Conservation (phyloP, 169 alveolate genomes). For the Haemoproteus tartakovskyi region DNA sequence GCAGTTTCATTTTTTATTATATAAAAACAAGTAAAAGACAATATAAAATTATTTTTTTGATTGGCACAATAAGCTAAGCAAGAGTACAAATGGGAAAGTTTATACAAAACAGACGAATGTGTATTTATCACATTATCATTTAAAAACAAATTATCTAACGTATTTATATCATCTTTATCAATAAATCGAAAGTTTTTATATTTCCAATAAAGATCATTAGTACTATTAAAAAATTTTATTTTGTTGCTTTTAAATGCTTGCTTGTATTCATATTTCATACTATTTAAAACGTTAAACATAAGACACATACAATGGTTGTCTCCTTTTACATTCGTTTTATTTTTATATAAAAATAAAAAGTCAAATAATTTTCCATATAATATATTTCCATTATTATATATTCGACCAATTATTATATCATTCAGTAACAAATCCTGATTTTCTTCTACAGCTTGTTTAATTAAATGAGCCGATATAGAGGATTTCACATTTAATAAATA, state of each 20-base stretch:
- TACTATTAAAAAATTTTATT: slow-evolving; percentile 15
- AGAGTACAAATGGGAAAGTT: slow-evolving; percentile 58
- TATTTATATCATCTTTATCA: slow-evolving; percentile 29
- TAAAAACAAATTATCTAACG: slow-evolving; percentile 23
- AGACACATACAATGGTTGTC: slow-evolving; percentile 32
- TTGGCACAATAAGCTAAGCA: slow-evolving; percentile 57
- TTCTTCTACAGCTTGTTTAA: slow-evolving; percentile 50
- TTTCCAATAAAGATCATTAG: slow-evolving; percentile 38
- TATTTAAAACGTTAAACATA: slow-evolving; percentile 53
- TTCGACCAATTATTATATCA: slow-evolving; percentile 56
- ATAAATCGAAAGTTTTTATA: slow-evolving; percentile 47
- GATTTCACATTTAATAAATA: slow-evolving; percentile 58
- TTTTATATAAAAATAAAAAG: slow-evolving; percentile 57
- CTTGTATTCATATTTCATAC: too few species aligned
- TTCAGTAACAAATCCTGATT: slow-evolving; percentile 49
- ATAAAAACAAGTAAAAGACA: slow-evolving; percentile 58
- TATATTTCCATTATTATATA: slow-evolving; percentile 62
- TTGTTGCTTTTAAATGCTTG: slow-evolving; percentile 8
- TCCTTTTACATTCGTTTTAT: slow-evolving; percentile 33
- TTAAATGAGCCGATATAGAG: slow-evolving; percentile 17
- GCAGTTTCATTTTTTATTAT: slow-evolving; percentile 45
- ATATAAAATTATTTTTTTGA: slow-evolving; percentile 49
- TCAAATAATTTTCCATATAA: slow-evolving; percentile 64
- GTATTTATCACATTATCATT: slow-evolving; percentile 32
- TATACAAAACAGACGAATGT: slow-evolving; percentile 47